Conservation (phyloP, 2,329 filamentous ascomycete genomes). For the Metarhizium robertsii region DNA sequence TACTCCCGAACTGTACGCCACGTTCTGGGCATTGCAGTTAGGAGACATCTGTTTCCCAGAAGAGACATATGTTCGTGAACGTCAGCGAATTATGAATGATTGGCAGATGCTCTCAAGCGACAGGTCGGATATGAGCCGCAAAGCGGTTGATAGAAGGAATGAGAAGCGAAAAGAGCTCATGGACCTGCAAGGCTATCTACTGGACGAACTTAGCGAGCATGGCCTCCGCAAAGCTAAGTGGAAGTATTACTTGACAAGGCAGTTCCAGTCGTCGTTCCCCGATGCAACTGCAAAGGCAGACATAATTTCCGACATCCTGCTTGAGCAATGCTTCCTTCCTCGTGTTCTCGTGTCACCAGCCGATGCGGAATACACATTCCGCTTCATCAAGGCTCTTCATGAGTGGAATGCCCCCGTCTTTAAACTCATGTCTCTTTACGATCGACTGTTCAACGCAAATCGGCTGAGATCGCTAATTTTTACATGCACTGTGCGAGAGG, state of each 20-base stretch:
- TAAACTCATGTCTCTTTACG: constrained; percentile 73
- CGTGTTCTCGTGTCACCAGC: constrained; percentile 73
- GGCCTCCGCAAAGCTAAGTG: constrained; percentile 58
- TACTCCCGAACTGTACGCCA: constrained; percentile 73
- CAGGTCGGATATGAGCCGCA: constrained; percentile 61
- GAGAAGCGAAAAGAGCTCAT: constrained; percentile 60
- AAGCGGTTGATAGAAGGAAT: constrained; percentile 52
- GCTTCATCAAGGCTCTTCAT: constrained; percentile 81
- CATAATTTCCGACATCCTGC: constrained; percentile 61
- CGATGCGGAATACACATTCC: constrained; percentile 83
- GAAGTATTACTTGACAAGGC: constrained; percentile 60
- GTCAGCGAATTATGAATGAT: constrained; percentile 57
- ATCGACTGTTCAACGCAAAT: constrained; percentile 76
- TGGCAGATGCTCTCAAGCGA: constrained; percentile 60
- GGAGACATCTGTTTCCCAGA: constrained; percentile 72
- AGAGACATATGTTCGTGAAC: constrained; percentile 69
- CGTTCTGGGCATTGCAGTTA: constrained; percentile 85
- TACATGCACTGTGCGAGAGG: constrained; percentile 80
- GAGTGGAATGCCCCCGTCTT: constrained; percentile 78
- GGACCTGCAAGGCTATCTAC: constrained; percentile 58
- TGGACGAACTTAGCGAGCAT: constrained; percentile 65
- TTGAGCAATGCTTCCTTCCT: constrained; percentile 90
- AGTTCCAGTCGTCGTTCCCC: constrained; percentile 73
- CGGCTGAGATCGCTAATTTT: constrained; percentile 77
- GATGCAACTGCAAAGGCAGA: constrained; percentile 54